phyloP scores from a whole-genome alignment of 768 basidiomycete species.

The Phaeotremella skinneri region DNA sequence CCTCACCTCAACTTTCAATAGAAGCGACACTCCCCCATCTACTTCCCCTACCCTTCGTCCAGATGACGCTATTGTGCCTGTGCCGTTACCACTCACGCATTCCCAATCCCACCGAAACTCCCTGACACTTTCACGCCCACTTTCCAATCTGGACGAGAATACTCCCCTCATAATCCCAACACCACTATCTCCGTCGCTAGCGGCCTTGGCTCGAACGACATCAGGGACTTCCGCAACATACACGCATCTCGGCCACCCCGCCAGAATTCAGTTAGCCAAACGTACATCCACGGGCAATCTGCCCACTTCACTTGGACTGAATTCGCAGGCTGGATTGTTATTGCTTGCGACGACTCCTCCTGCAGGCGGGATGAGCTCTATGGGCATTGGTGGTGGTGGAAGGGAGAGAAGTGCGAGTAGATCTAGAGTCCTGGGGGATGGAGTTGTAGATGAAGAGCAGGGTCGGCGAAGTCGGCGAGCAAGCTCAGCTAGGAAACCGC shows the following conservation, averaged over 20 bases:
- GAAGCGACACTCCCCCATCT: not conserved
- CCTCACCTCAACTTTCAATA: slow-evolving; percentile 57
- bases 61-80: not conserved
- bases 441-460: not conserved
- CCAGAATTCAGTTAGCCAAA: slow-evolving; percentile 12
- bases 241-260: not conserved
- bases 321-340: slow-evolving; percentile 41
- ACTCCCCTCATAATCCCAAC: slow-evolving; percentile 30
- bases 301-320: slow-evolving; percentile 27
- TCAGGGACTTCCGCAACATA: not conserved
- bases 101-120: slow-evolving; percentile 11
- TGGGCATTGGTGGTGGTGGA: not conserved
- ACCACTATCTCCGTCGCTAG: not conserved
- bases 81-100: slow-evolving; percentile 21
- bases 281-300: slow-evolving; percentile 33
- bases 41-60: slow-evolving; percentile 10
- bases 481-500: too few relatives aligned
- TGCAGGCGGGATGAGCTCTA: not conserved
- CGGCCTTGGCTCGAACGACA: not conserved
- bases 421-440: slow-evolving; percentile 1
- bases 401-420: slow-evolving; percentile 21
- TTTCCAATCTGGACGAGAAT: slow-evolving; percentile 14
- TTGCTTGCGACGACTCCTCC: slow-evolving; percentile 41
- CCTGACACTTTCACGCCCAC: slow-evolving; percentile 21
- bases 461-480: not conserved